Evolutionary conservation across 2,329 filamentous ascomycete species (phyloP).

Genomic region (Gremmenia infestans): DNA sequence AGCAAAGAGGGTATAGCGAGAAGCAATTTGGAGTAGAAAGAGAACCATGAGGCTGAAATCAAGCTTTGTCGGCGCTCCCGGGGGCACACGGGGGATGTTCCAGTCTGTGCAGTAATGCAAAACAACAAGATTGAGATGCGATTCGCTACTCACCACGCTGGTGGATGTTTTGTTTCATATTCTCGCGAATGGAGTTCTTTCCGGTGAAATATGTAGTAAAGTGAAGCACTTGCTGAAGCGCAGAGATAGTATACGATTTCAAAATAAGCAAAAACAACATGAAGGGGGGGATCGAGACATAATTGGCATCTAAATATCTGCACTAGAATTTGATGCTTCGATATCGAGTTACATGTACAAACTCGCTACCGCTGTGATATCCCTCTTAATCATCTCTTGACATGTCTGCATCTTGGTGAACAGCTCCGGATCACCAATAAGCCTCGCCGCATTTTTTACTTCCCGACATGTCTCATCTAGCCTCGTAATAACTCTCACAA

Average conservation of each 20-base stretch:
- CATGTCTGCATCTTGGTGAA: slow-evolving; percentile 97
- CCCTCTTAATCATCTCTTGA: slow-evolving; percentile 95
- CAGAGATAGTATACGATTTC: too few species aligned
- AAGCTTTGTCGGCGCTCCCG: background rate
- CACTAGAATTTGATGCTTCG: background rate
- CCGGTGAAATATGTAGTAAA: background rate
- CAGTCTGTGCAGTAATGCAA: background rate
- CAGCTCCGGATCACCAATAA: slow-evolving; percentile 88
- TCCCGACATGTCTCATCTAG: slow-evolving; percentile 95
- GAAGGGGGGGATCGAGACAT: background rate
- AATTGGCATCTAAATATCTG: background rate
- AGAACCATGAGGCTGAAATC: background rate
- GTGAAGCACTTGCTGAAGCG: too few species aligned
- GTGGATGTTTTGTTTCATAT: background rate
- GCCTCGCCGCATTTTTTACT: slow-evolving; percentile 92
- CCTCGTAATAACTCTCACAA: slow-evolving; percentile 89
- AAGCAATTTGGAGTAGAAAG: background rate
- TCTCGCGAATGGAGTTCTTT: background rate
- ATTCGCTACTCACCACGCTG: background rate
- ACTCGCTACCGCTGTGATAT: slow-evolving; percentile 85
- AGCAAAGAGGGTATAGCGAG: background rate
- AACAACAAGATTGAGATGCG: background rate
- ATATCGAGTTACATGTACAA: slow-evolving; percentile 65
- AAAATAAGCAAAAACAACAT: background rate
- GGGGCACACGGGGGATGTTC: background rate